Evolutionary conservation across 202 grass and related monocot genomes (phyloP), one percentile per base, ranked within the genome.

Genomic region (Saccharum hybrid): DNA sequence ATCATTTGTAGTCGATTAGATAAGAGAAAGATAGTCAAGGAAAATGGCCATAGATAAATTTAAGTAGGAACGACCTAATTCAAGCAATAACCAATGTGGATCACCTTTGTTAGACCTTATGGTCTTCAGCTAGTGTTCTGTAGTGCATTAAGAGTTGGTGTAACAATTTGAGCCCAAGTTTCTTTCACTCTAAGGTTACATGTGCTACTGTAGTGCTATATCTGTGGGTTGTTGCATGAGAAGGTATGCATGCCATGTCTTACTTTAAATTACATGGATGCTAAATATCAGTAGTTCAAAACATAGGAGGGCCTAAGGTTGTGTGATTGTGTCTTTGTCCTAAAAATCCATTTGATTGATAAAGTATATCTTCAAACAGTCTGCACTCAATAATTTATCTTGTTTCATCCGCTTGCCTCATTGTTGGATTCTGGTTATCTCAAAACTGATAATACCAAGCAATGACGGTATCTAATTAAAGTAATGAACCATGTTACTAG

Each of bases 341-440:
- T 76, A 46, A 57, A 52, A 57, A 71, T 66, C 71, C 43, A 60
- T 60, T 87, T 57, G 51, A 71, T 72, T 71, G 2, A 64, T 36
- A 19, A 16, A 66, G 56, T 28, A 65, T 26, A 31, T 71, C 1
- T 13, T 26, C 22, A 54, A 31, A 30, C 59, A 1, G 40, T 74
- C 15, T 14, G 10, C 4, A 36, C 46, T 37, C 5, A 10, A 15
- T 69, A 51, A 63, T 46, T 68, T 81, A 23, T 33, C 63, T 52
- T 19, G 60, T 63, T 69, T 26, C 15, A 23, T 82, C 42, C 18
- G 22, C 22, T 57, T 65, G 9, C 38, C 56, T 36, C 23, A 12
- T 19, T 33, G 33, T 16, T 37, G 11, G 14, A 80, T 63, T 75
- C 10, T 8, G 0, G 16, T 15, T 67, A 21, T 65, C 39, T 48